Percentiles rank a stretch among this genome's conserved stretches.
These are phyloP conservation scores for Lipomyces sp. DNA, from an alignment of 805 yeast species.

Conservation along the genomic window DNA sequence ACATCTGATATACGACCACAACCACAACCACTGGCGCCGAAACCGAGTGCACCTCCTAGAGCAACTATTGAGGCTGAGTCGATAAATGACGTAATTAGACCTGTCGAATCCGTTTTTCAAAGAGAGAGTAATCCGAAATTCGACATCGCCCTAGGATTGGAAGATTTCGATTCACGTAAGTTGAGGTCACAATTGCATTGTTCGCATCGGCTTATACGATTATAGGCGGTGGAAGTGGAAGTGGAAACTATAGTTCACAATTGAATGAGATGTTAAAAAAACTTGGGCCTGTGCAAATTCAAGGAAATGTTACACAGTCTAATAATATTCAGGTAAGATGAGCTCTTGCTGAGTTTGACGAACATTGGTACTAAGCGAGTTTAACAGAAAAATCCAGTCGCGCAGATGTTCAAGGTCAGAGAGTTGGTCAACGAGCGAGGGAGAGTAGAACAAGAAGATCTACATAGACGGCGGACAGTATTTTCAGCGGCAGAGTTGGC, in stretches of 20 bases:
- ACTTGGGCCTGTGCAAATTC: conserved; percentile 26
- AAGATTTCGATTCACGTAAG: conserved; percentile 21
- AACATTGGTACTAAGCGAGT: neutral
- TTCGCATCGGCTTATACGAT: neutral
- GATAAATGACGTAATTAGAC: conserved; percentile 10
- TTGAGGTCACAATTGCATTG: neutral
- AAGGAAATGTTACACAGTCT: conserved; percentile 13
- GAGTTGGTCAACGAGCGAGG: conserved; percentile 21
- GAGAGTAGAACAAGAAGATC: conserved; percentile 16
- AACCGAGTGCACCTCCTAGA: neutral
- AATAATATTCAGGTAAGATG: conserved; percentile 19
- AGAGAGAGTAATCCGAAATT: conserved; percentile 4
- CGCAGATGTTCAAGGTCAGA: conserved; percentile 27
- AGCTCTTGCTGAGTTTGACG: neutral
- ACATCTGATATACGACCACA: neutral
- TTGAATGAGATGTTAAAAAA: conserved; percentile 22
- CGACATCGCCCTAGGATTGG: conserved; percentile 15
- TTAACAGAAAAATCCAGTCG: conserved; percentile 26
- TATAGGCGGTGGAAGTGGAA: neutral
- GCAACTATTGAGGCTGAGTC: conserved; percentile 15
- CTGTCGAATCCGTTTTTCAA: conserved; percentile 10
- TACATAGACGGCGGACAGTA: conserved; percentile 17
- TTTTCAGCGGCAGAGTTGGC: conserved; percentile 25
- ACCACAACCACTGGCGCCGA: neutral
- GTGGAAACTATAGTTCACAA: conserved; percentile 17